These are phyloP conservation scores for Lagenidium sp. DNA, from an alignment of 352 stramenopile species.

Conservation along the genomic window DNA sequence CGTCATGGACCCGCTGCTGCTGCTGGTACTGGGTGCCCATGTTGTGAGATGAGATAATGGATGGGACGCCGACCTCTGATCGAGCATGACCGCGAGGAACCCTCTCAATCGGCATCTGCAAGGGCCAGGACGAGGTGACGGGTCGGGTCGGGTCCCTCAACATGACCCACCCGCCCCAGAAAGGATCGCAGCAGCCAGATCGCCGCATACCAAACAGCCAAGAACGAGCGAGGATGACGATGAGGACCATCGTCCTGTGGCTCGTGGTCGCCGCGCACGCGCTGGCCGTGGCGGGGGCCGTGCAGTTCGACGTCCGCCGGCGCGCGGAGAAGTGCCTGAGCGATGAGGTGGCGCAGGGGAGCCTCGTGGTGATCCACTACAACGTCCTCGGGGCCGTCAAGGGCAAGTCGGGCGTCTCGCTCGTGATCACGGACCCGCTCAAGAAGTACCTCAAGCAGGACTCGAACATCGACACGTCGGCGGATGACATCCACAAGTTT, in stretches of 20 bases:
- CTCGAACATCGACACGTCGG: constrained; percentile 72
- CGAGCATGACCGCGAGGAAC: too few species aligned
- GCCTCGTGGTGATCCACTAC: constrained; percentile 78
- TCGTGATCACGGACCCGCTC: constrained; percentile 66
- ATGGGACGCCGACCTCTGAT: too few species aligned
- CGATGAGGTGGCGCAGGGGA: constrained; percentile 70
- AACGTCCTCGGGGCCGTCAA: constrained; percentile 57
- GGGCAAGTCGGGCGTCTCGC: constrained; percentile 58
- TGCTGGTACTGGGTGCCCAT: too few species aligned
- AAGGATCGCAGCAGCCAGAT: too few species aligned
- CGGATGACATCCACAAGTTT: constrained; percentile 78
- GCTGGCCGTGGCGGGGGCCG: constrained; percentile 21
- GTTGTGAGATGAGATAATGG: too few species aligned
- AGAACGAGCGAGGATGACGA: constrained; percentile 11
- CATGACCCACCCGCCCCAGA: too few species aligned
- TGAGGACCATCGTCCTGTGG: constrained; percentile 6
- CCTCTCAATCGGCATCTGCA: neutral
- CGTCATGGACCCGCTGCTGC: too few species aligned
- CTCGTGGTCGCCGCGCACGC: constrained; percentile 22
- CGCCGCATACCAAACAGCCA: neutral
- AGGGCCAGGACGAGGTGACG: neutral
- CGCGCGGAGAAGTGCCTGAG: constrained; percentile 76
- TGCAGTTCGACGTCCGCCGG: constrained; percentile 73
- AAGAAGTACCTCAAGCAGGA: constrained; percentile 80
- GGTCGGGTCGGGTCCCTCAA: too few species aligned